phyloP scores from a whole-genome alignment of 805 yeast species.

The Martiniozyma abietophila region DNA sequence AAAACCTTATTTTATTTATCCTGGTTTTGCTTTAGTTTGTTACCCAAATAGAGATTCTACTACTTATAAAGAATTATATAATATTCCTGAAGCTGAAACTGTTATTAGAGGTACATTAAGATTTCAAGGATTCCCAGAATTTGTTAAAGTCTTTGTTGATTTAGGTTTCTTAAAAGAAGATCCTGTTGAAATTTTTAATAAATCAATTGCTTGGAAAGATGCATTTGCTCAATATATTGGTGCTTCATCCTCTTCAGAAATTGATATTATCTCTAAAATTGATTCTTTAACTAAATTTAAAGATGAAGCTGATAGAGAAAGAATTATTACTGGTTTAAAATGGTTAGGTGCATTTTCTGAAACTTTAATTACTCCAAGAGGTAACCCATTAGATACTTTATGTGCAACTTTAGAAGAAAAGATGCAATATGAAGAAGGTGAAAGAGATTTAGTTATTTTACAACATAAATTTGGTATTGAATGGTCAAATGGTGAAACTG shows the following conservation, averaged over 20 bases:
- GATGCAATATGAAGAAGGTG: constrained; percentile 94
- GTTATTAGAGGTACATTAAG: constrained; percentile 95
- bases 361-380: constrained; percentile 71
- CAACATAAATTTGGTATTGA: constrained; percentile 98
- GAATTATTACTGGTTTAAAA: constrained; percentile 78
- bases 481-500: constrained; percentile 88
- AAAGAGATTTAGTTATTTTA: constrained; percentile 88
- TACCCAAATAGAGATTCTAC: constrained; percentile 99
- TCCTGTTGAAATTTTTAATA: constrained; percentile 47
- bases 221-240: constrained; percentile 72
- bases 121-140: constrained; percentile 98
- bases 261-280: constrained; percentile 69
- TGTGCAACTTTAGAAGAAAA: constrained; percentile 93
- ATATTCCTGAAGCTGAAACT: constrained; percentile 95
- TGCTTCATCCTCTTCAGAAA: constrained; percentile 58
- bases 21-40: constrained; percentile 89
- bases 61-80: constrained; percentile 80
- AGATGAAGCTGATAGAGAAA: constrained; percentile 69
- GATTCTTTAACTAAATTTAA: constrained; percentile 73
- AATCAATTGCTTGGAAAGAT: constrained; percentile 72
- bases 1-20: constrained; percentile 89
- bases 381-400: constrained; percentile 89
- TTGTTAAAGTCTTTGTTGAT: constrained; percentile 90
- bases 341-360: constrained; percentile 93
- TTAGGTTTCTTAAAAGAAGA: constrained; percentile 85